Evolutionary conservation across 2,329 filamentous ascomycete genomes (phyloP), one percentile per base, ranked within the genome.

Genomic region (Claviceps fusiformis): DNA sequence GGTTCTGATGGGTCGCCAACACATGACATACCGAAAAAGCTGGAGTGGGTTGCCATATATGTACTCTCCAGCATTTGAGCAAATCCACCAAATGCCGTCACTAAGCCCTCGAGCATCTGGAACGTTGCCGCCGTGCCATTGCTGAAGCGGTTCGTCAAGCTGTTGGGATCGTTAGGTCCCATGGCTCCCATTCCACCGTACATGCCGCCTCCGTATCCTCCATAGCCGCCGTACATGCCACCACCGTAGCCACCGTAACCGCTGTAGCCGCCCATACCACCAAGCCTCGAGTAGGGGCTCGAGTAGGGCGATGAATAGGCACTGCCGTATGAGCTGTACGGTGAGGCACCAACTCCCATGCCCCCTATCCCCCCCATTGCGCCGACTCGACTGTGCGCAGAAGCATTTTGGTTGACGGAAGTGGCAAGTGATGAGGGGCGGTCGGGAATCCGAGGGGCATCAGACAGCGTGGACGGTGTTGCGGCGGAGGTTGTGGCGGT

Each of bases 51-150:
- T 35, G 95, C 93, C 95, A 98, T 98, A 65, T 96, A 98, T 11
- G 93, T 97, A 75, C 93, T 97, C 73, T 98, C 93, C 33, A 98
- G 79, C 93, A 98, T 98, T 75, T 98, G 93, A 13, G 95, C 89
- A 67, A 98, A 97, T 0, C 95, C 93, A 24, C 91, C 91, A 75
- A 98, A 98, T 2, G 93, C 91, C 29, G 89, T 89, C 15, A 98
- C 93, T 56, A 98, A 87, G 62, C 91, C 93, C 73, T 98, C 93
- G 53, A 98, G 89, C 79, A 98, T 89, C 75, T 97, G 93, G 67
- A 98, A 98, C 0, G 93, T 98, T 11, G 92, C 89, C 63, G 93
- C 88, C 0, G 95, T 98, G 74, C 87, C 93, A 70, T 95, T 91
- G 67, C 85, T 89, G 76, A 97, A 96, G 54, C 88, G 86, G 67